Evolutionary conservation across 148 eudicot genomes (phyloP).

Genomic region (Hydrangea macrophylla): DNA sequence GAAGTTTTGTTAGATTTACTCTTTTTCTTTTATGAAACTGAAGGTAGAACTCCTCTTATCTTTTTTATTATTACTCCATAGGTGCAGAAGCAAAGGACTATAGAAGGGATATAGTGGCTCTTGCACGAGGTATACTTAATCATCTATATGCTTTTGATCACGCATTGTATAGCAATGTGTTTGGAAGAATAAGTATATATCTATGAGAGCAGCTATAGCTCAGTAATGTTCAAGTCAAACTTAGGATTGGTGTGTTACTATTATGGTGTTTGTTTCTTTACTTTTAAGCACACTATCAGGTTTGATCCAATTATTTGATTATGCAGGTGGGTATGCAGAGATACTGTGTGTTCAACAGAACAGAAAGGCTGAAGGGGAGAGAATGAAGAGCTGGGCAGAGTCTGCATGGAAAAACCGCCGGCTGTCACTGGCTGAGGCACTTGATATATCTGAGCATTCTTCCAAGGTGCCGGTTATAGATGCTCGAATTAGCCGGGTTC

Average conservation of each 20-base stretch:
- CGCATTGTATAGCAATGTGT: not conserved
- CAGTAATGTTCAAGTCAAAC: not conserved
- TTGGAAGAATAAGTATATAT: not conserved
- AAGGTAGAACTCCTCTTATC: not conserved
- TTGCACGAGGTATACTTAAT: conserved; percentile 75
- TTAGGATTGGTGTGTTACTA: not conserved
- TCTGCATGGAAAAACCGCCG: conserved; percentile 72
- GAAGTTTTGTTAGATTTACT: not conserved
- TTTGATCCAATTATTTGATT: not conserved
- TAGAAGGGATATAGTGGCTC: conserved; percentile 71
- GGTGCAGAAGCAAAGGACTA: conserved; percentile 40
- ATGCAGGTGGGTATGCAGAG: conserved; percentile 86
- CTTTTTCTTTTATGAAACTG: not conserved
- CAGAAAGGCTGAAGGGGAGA: conserved; percentile 76
- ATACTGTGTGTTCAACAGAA: conserved; percentile 65
- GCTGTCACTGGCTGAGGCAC: conserved; percentile 76
- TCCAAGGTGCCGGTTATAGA: conserved; percentile 71
- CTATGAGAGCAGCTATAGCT: not conserved
- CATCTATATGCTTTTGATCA: not conserved
- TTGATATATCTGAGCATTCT: conserved; percentile 56
- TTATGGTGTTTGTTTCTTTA: not conserved
- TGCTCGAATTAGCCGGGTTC: conserved; percentile 61
- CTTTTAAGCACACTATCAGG: not conserved
- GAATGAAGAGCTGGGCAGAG: conserved; percentile 83
- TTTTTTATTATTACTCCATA: conserved; percentile 24